Evolutionary conservation across 768 basidiomycete species (phyloP), one percentile per base, ranked within the genome.

Genomic region (Pleurotus giganteus): DNA sequence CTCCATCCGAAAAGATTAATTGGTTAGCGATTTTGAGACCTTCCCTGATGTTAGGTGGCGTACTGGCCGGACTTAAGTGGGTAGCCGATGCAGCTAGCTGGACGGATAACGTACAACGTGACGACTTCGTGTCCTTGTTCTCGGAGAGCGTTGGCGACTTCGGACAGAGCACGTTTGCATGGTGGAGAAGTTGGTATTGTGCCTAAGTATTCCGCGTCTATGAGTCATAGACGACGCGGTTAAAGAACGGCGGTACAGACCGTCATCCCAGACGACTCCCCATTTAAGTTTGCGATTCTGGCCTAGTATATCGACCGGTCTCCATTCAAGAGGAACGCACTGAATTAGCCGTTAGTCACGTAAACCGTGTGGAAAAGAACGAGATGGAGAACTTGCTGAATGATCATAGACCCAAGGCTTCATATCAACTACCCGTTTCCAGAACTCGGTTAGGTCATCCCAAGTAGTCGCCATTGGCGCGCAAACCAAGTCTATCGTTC

Each of bases 331-430:
- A 3, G 79, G 79, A 37, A 79, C 63, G 55, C 80, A 81, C 80
- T 82, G 52, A 39, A 7, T 47, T 31, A 11, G 24, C 17, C 5
- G 67, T 61, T 52, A 62, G 58, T 66, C 65, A 73, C 34, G 66
- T 60, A 13, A 66, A 49, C 29, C 63, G 66, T 2, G 62, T 63
- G 58, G 34, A 26, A 21, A 43, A 28, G 7, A n/a, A 23, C 26
- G 17, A 19, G 4, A 54, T 13, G 29, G 26, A 45, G 21, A 45
- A 58, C 73, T 51, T 58, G 80, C 80, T 2, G 77, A 79, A 54
- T 82, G 79, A 62, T 89, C 88, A 57, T 88, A 87, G 13, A 75
- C 72, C 85, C 86, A 88, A 13, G 87, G 84, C 53, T 79, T 78
- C 66, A 81, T 81, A 42, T 69, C 69, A 19, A 87, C 73, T 6